Percentiles rank a stretch among this genome's conserved stretches.
phyloP scores from a whole-genome alignment of 306 rosid species.

The Acacia melanoxylon region DNA sequence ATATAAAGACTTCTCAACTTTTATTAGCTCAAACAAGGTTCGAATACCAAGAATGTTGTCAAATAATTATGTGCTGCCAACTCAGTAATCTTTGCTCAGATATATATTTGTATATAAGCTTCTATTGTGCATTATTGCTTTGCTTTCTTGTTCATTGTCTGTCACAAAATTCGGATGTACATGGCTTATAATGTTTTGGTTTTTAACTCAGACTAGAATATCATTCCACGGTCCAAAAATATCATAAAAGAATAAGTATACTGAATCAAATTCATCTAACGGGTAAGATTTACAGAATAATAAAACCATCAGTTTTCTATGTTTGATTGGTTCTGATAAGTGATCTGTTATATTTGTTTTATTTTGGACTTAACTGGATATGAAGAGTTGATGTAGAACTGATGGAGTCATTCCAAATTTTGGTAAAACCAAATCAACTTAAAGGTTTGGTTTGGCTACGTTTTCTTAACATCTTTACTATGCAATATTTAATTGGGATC shows the following conservation, averaged over 20 bases:
- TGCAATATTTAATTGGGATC: neutral
- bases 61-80: neutral
- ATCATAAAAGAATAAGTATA: neutral
- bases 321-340: neutral
- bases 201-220: neutral
- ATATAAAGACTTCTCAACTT: neutral
- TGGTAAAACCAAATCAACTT: neutral
- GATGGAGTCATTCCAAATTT: neutral
- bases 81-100: neutral
- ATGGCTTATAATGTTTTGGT: constrained; percentile 1
- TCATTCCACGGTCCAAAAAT: neutral
- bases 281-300: neutral
- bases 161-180: neutral
- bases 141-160: neutral
- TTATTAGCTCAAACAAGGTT: neutral
- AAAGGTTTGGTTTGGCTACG: neutral
- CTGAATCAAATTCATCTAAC: neutral
- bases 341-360: neutral
- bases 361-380: neutral
- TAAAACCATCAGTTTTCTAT: neutral
- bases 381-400: neutral
- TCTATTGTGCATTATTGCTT: neutral
- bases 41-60: neutral
- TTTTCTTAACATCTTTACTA: neutral
- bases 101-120: neutral